Evolutionary conservation across 2,329 filamentous ascomycete species (phyloP).

Genomic region (Capronia epimyces): DNA sequence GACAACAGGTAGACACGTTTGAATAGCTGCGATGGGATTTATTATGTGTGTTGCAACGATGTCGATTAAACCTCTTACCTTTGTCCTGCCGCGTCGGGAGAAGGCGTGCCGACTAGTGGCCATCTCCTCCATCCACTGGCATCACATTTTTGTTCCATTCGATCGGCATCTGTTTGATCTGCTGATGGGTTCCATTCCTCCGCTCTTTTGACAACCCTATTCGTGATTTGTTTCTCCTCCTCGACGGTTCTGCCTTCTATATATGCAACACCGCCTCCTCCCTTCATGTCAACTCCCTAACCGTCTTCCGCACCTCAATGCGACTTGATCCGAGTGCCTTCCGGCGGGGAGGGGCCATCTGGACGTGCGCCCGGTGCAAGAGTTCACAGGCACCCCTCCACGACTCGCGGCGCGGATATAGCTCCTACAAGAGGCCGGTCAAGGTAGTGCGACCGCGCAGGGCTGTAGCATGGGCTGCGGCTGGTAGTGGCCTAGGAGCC

Average conservation of each 20-base stretch:
- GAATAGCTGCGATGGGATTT: too few relatives aligned
- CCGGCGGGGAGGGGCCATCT: slow-evolving; percentile 15
- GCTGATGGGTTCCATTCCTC: background rate
- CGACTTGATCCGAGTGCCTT: slow-evolving; percentile 16
- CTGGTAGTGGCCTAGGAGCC: slow-evolving; percentile 18
- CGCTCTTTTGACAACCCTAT: background rate
- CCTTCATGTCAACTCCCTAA: slow-evolving; percentile 7
- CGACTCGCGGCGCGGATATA: slow-evolving; percentile 9
- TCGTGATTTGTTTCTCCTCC: too few relatives aligned
- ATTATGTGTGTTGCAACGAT: too few relatives aligned
- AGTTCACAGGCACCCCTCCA: background rate
- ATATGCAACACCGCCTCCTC: background rate
- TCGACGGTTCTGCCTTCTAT: background rate
- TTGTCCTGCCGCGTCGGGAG: too few relatives aligned
- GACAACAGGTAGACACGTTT: background rate
- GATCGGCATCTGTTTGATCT: background rate
- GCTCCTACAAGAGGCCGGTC: slow-evolving; percentile 12
- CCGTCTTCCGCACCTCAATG: slow-evolving; percentile 10
- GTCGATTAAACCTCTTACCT: too few relatives aligned
- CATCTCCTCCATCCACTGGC: background rate
- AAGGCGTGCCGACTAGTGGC: background rate
- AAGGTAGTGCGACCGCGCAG: slow-evolving; percentile 15
- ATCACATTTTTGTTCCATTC: background rate
- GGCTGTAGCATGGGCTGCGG: slow-evolving; percentile 22
- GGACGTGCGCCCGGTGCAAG: slow-evolving; percentile 24